A percentile compares a stretch with the other conserved stretches of the same genome.
phyloP scores from a whole-genome alignment of 2,329 filamentous ascomycete genomes.

The Aspergillus aculeatus region DNA sequence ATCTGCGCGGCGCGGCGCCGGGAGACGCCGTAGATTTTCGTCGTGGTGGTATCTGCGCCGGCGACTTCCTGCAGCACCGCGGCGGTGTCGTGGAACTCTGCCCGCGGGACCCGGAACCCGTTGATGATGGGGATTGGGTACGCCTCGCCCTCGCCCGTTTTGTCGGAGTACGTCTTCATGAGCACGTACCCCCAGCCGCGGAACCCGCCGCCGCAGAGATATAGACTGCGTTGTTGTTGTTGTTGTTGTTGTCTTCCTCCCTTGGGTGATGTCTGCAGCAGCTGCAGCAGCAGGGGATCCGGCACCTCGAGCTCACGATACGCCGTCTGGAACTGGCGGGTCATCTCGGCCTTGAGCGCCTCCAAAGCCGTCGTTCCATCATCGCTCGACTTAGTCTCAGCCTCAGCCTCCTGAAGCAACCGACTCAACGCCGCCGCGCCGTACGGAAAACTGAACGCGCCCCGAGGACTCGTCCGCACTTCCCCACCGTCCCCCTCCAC shows the following conservation, averaged over 20 bases:
- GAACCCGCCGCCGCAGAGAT: constrained; percentile 87
- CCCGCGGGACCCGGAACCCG: constrained; percentile 66
- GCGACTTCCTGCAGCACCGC: constrained; percentile 44
- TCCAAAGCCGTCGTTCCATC: constrained; percentile 38
- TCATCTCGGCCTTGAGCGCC: constrained; percentile 56
- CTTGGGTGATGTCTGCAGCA: constrained; percentile 13
- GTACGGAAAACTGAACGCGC: constrained; percentile 67
- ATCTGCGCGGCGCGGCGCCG: constrained; percentile 77
- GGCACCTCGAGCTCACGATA: constrained; percentile 61
- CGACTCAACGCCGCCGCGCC: constrained; percentile 66
- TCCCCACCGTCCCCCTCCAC: constrained; percentile 53
- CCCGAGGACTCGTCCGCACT: constrained; percentile 52
- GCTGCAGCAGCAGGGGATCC: constrained; percentile 18
- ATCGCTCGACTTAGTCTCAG: constrained; percentile 46
- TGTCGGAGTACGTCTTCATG: constrained; percentile 67
- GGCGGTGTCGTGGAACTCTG: constrained; percentile 59
- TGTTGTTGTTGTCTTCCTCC: constrained; percentile 45
- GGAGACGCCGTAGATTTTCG: constrained; percentile 68
- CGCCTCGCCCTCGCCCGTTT: constrained; percentile 54
- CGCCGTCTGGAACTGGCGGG: constrained; percentile 57
- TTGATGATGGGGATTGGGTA: constrained; percentile 85
- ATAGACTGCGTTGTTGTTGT: constrained; percentile 59
- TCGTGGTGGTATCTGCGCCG: constrained; percentile 21
- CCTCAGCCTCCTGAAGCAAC: constrained; percentile 43
- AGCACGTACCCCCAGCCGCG: constrained; percentile 87